These are phyloP conservation scores for Heracleum sosnowskyi DNA, from an alignment of 129 eudicot genomes.

Conservation along the genomic window DNA sequence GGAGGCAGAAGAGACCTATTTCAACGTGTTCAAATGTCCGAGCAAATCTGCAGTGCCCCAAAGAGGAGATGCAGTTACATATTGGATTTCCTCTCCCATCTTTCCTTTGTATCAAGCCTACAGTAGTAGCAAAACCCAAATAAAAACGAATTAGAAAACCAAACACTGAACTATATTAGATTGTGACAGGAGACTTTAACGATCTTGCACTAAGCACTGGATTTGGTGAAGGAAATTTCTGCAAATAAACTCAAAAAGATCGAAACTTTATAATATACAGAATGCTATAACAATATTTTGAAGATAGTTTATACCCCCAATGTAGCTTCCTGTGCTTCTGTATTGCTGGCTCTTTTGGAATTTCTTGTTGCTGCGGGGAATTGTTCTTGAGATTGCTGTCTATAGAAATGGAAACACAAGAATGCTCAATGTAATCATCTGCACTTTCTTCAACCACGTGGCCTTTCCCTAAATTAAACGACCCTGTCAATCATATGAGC, in stretches of 20 bases:
- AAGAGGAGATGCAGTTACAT: conserved; percentile 41
- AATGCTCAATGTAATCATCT: conserved; percentile 16
- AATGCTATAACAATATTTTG: not conserved
- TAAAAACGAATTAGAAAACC: not conserved
- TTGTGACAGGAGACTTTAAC: not conserved
- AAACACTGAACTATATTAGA: not conserved
- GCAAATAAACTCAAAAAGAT: too few species aligned
- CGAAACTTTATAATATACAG: too few species aligned
- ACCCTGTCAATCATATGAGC: conserved; percentile 25
- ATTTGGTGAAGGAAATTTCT: too few species aligned
- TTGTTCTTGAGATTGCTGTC: conserved; percentile 1
- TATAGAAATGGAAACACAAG: conserved; percentile 13
- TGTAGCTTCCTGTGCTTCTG: conserved; percentile 56
- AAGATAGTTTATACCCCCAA: conserved; percentile 51
- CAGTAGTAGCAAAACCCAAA: conserved; percentile 11
- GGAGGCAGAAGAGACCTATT: not conserved
- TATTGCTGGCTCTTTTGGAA: conserved; percentile 14
- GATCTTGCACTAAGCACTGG: not conserved
- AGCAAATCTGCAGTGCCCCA: not conserved
- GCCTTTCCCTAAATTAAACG: conserved; percentile 23
- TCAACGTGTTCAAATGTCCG: not conserved
- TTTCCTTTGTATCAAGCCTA: conserved; percentile 84
- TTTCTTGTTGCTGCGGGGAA: conserved; percentile 17
- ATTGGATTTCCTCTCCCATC: conserved; percentile 97
- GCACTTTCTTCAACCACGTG: conserved; percentile 15